phyloP scores from a whole-genome alignment of 1,284 basidiomycete species.

The Cronartium quercuum region DNA sequence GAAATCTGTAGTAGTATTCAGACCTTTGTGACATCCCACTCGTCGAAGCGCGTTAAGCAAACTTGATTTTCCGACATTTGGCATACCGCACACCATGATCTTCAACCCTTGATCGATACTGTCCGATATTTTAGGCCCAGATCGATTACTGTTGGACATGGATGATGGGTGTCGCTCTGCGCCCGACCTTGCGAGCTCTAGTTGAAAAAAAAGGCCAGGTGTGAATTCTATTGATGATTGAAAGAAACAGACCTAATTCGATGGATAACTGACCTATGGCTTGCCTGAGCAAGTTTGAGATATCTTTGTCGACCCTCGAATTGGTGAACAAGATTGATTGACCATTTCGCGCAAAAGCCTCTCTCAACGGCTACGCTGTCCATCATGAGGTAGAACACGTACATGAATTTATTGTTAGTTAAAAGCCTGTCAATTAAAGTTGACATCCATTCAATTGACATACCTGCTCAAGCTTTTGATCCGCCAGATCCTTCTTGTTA shows the following conservation, averaged over 20 bases:
- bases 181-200: not conserved
- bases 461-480: slow-evolving; percentile 75
- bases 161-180: not conserved
- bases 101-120: slow-evolving; percentile 60
- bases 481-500: slow-evolving; percentile 86
- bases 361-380: slow-evolving; percentile 25
- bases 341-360: slow-evolving; percentile 15
- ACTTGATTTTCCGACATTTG: slow-evolving; percentile 96
- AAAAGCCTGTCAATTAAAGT: not conserved
- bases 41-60: slow-evolving; percentile 84
- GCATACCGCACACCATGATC: slow-evolving; percentile 91
- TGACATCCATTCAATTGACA: not conserved
- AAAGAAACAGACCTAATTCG: no score
- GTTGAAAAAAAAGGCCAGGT: not conserved
- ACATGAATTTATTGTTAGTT: not conserved
- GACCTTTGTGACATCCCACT: slow-evolving; percentile 78
- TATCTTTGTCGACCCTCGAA: slow-evolving; percentile 25
- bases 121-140: not conserved
- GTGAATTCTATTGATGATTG: not conserved
- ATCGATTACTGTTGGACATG: not conserved
- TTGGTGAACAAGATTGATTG: slow-evolving; percentile 32
- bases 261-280: slow-evolving; percentile 16
- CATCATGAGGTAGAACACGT: not conserved
- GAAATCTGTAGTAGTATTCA: slow-evolving; percentile 45
- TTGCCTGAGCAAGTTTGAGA: slow-evolving; percentile 9